Conservation (phyloP, 1,139 yeast genomes). For the Casaregolazyma suthepensis region DNA sequence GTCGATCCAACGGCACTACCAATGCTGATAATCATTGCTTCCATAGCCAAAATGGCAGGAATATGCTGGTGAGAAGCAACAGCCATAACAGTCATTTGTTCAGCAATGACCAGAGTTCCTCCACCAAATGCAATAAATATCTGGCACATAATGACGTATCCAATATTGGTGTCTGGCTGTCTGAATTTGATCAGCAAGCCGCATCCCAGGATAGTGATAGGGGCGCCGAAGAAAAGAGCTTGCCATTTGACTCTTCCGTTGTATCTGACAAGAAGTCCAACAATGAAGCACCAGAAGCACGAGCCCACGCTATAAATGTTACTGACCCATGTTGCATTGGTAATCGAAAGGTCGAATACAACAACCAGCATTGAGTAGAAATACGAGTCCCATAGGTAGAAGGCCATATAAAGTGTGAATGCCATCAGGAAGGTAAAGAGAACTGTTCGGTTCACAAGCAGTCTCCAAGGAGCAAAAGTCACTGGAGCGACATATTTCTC, state of each 20-base stretch:
- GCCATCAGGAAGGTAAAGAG: slow-evolving; percentile 28
- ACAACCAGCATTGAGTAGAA: slow-evolving; percentile 27
- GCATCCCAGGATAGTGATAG: slow-evolving; percentile 26
- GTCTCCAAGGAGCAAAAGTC: slow-evolving; percentile 27
- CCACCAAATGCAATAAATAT: slow-evolving; percentile 32
- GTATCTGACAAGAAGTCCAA: slow-evolving; percentile 28
- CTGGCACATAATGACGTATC: slow-evolving; percentile 32
- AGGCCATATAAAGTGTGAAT: slow-evolving; percentile 23
- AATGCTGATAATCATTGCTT: slow-evolving; percentile 21
- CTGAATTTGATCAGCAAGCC: slow-evolving; percentile 33
- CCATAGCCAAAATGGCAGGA: slow-evolving; percentile 27
- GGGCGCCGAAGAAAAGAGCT: slow-evolving; percentile 28
- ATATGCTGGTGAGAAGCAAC: slow-evolving; percentile 21
- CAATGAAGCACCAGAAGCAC: slow-evolving; percentile 26
- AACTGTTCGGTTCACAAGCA: slow-evolving; percentile 29
- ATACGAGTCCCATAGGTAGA: slow-evolving; percentile 30
- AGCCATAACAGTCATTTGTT: slow-evolving; percentile 30
- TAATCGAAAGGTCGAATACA: slow-evolving; percentile 24
- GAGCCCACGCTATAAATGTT: slow-evolving; percentile 31
- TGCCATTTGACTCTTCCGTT: slow-evolving; percentile 29
- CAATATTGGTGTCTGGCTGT: slow-evolving; percentile 22
- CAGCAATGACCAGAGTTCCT: slow-evolving; percentile 27
- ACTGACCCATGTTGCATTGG: slow-evolving; percentile 28
- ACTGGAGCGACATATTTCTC: slow-evolving; percentile 27
- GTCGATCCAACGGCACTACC: slow-evolving; percentile 33